Percentiles rank a stretch among this genome's conserved stretches.
phyloP scores from a whole-genome alignment of 1,139 yeast genomes.

The Candida sp. region DNA sequence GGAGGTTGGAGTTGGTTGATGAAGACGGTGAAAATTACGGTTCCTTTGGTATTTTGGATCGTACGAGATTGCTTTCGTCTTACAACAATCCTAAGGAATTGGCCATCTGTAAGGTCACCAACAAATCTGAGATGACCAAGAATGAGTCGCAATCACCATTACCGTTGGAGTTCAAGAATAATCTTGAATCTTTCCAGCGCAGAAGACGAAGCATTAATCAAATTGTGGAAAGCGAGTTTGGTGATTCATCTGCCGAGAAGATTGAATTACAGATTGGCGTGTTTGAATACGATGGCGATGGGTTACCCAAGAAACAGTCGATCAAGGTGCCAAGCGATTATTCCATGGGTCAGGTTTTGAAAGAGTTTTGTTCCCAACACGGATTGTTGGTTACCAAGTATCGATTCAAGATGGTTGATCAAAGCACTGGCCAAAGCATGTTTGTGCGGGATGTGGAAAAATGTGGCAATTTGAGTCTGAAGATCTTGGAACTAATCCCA shows the following conservation, averaged over 20 bases:
- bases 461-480: conserved; percentile 24
- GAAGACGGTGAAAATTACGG: conserved; percentile 85
- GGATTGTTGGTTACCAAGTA: conserved; percentile 29
- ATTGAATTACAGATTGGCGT: conserved; percentile 14
- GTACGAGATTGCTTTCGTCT: conserved; percentile 56
- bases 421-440: conserved; percentile 9
- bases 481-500: conserved; percentile 26
- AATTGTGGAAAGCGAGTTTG: conserved; percentile 6
- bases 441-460: conserved; percentile 23
- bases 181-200: conserved; percentile 21
- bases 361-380: conserved; percentile 34
- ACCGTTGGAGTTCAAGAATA: conserved; percentile 45
- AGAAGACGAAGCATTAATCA: conserved; percentile 16
- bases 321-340: conserved; percentile 15
- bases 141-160: conserved; percentile 55
- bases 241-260: conserved; percentile 7
- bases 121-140: conserved; percentile 32
- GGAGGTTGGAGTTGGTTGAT: conserved; percentile 74
- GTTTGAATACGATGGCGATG: conserved; percentile 12
- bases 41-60: conserved; percentile 69
- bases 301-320: conserved; percentile 9
- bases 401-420: conserved; percentile 15
- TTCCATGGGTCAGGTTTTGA: conserved; percentile 35
- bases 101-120: conserved; percentile 55
- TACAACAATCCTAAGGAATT: conserved; percentile 70